Conservation (phyloP, 495 filamentous ascomycete genomes). For the Podospora bellae-mahoneyi region DNA sequence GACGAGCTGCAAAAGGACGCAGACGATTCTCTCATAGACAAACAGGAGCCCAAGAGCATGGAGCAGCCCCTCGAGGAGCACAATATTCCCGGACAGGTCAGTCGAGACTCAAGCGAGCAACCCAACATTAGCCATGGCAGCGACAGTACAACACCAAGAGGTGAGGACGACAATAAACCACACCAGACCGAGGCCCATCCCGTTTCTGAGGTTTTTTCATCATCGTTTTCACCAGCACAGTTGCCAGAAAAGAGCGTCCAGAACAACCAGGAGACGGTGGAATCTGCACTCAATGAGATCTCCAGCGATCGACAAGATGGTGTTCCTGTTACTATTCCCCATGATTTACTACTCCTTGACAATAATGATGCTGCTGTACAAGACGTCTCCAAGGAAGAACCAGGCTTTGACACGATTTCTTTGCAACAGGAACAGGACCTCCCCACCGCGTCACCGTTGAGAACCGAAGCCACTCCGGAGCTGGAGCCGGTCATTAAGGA, state of each 20-base stretch:
- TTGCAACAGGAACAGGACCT: slow-evolving; percentile 10
- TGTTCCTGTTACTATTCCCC: slow-evolving; percentile 14
- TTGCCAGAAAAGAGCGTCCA: not conserved
- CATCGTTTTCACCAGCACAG: slow-evolving; percentile 3
- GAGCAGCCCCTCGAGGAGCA: slow-evolving; percentile 35
- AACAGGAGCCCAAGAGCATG: not conserved
- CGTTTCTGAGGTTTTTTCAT: slow-evolving; percentile 13
- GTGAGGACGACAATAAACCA: slow-evolving; percentile 25
- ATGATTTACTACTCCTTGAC: slow-evolving; percentile 6
- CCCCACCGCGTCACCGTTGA: slow-evolving; percentile 6
- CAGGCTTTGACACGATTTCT: slow-evolving; percentile 17
- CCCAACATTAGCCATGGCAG: slow-evolving; percentile 3
- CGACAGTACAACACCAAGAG: slow-evolving; percentile 20
- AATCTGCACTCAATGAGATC: not conserved
- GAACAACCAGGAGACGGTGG: not conserved
- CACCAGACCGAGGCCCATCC: slow-evolving; percentile 21
- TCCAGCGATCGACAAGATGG: not conserved
- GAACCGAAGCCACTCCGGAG: not conserved
- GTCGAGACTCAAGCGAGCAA: slow-evolving; percentile 10
- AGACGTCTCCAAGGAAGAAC: slow-evolving; percentile 14
- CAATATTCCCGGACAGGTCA: slow-evolving; percentile 4
- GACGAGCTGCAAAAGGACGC: slow-evolving; percentile 4
- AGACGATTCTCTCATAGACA: not conserved
- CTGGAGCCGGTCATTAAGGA: not conserved
- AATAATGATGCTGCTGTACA: slow-evolving; percentile 11